Evolutionary conservation across 495 filamentous ascomycete genomes (phyloP), one percentile per base, ranked within the genome.

Genomic region (Chaetomidium leptoderma): DNA sequence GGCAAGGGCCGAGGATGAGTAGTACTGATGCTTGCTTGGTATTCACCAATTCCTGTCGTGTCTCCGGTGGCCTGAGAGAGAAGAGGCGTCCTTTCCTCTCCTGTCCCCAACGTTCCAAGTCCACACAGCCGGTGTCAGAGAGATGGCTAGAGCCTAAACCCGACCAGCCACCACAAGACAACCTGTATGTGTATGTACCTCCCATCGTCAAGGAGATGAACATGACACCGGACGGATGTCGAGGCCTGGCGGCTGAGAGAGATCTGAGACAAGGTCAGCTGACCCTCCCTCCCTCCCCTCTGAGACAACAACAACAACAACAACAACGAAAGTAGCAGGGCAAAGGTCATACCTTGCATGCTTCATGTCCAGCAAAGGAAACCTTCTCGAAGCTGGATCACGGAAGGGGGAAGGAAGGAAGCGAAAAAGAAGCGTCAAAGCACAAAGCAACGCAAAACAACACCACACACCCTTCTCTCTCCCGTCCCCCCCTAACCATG

Each of bases 121-220:
- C 16, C 2, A 40, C 26, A 14, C 30, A 44, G 24, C 51, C 51
- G 24, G 27, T 23, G 51, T 54, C 39, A 32, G 37, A 44, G 37
- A 44, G n/a, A 23, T 43, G 24, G 51, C 7, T 32, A 9, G 26
- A 54, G 51, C 17, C 51, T 54, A 54, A 54, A 54, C n/a, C 6
- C 45, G 13, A 13, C 35, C 35, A 16, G 35, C 5, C 14, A n/a
- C 35, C 8, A 16, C 9, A n/a, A 13, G 35, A 49, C 19, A 17
- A 24, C n/a, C n/a, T n/a, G n/a, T n/a, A n/a, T n/a, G n/a, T n/a
- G n/a, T n/a, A n/a, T n/a, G n/a, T n/a, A n/a, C n/a, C n/a, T n/a
- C n/a, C n/a, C n/a, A n/a, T n/a, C n/a, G n/a, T n/a, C n/a, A n/a
- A n/a, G n/a, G n/a, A n/a, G 19, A 37, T 24, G 21, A 39, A 42